Evolutionary conservation across 805 yeast genomes (phyloP).

Genomic region (Starmerella sp.): DNA sequence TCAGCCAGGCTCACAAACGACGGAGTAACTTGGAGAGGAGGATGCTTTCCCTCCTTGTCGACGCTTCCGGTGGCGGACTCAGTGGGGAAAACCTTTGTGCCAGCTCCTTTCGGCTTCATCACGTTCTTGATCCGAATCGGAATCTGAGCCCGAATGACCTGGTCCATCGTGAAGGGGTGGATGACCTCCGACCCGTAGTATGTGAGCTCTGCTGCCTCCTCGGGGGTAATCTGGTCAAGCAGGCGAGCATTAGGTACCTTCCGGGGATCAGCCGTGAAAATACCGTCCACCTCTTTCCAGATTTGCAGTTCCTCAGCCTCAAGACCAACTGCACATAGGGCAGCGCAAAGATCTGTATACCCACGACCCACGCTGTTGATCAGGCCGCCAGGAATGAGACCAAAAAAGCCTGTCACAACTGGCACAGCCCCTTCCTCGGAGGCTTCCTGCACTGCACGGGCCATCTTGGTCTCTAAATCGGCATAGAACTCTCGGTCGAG

Average conservation of each 20-base stretch:
- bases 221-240: constrained; percentile 84
- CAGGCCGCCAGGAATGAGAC: constrained; percentile 90
- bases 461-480: constrained; percentile 40
- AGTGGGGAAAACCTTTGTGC: constrained; percentile 91
- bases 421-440: constrained; percentile 43
- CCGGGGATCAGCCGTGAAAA: constrained; percentile 96
- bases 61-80: constrained; percentile 21
- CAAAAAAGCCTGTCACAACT: constrained; percentile 92
- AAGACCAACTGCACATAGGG: constrained; percentile 84
- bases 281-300: constrained; percentile 99
- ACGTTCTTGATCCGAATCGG: constrained; percentile 96
- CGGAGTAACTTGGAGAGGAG: neutral
- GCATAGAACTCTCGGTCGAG: constrained; percentile 56
- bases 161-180: constrained; percentile 99
- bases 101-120: constrained; percentile 82
- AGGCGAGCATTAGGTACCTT: constrained; percentile 84
- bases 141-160: constrained; percentile 87
- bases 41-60: constrained; percentile 31
- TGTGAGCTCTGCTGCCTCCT: constrained; percentile 96
- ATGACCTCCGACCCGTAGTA: constrained; percentile 97
- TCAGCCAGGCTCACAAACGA: constrained; percentile 2
- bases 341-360: constrained; percentile 96
- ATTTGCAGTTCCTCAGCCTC: constrained; percentile 90
- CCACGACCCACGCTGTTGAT: constrained; percentile 93
- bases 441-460: constrained; percentile 33